These are phyloP conservation scores for Monosporozyma yasuniensis DNA, from an alignment of 805 yeast genomes.

Conservation along the genomic window DNA sequence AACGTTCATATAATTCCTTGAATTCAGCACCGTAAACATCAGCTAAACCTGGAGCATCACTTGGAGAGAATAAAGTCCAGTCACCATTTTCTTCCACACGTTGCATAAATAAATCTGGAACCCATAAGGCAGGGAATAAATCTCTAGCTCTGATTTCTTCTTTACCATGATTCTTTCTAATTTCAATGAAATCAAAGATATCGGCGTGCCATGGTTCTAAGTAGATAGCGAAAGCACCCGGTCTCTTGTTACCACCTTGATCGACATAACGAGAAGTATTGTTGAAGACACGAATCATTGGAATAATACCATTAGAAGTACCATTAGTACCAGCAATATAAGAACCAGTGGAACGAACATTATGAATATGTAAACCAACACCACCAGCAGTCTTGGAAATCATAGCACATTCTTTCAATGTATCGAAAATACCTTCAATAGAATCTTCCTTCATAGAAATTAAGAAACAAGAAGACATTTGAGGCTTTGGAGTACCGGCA, in stretches of 20 bases:
- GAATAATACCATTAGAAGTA: slow-evolving; percentile 80
- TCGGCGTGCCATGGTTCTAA: slow-evolving; percentile 96
- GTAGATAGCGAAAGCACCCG: slow-evolving; percentile 91
- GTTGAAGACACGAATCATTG: slow-evolving; percentile 89
- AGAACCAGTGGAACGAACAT: slow-evolving; percentile 76
- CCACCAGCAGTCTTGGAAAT: slow-evolving; percentile 95
- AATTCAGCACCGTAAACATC: slow-evolving; percentile 83
- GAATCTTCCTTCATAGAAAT: slow-evolving; percentile 88
- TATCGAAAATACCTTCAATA: slow-evolving; percentile 85
- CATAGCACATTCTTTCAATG: slow-evolving; percentile 77
- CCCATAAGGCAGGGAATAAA: slow-evolving; percentile 84
- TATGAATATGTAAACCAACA: slow-evolving; percentile 77
- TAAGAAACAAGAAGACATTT: slow-evolving; percentile 86
- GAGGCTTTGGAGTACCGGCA: slow-evolving; percentile 77
- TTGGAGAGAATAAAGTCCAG: slow-evolving; percentile 87
- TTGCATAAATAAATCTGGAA: slow-evolving; percentile 87
- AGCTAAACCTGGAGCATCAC: slow-evolving; percentile 72
- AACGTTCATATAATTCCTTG: slow-evolving; percentile 53
- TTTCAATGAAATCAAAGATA: slow-evolving; percentile 71
- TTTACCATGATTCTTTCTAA: slow-evolving; percentile 88
- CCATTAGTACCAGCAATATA: slow-evolving; percentile 88
- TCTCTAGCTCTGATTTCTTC: slow-evolving; percentile 91
- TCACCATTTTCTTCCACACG: slow-evolving; percentile 69
- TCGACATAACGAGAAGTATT: slow-evolving; percentile 94
- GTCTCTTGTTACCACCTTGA: slow-evolving; percentile 95